Evolutionary conservation across 2,329 filamentous ascomycete species (phyloP).

Genomic region (Neopestalotiopsis sp.): DNA sequence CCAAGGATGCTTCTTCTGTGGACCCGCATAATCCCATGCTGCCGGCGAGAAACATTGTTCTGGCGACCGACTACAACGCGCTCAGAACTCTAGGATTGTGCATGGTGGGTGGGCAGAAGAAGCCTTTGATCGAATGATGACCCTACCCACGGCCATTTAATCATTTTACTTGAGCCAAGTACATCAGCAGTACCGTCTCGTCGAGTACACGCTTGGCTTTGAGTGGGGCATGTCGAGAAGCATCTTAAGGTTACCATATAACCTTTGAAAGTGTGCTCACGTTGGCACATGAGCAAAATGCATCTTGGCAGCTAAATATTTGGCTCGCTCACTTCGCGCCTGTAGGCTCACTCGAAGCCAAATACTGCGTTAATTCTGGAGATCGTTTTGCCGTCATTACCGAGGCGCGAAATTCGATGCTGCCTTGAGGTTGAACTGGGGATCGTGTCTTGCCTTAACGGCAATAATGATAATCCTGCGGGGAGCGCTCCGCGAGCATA

Average conservation of each 20-base stretch:
- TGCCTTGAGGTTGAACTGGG: background rate
- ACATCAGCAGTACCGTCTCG: background rate
- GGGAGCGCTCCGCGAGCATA: background rate
- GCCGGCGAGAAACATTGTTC: constrained; percentile 83
- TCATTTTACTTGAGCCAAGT: background rate
- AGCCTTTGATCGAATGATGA: constrained; percentile 67
- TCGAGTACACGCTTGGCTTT: background rate
- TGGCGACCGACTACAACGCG: constrained; percentile 74
- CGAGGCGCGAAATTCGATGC: background rate
- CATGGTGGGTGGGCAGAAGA: constrained; percentile 68
- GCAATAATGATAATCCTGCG: background rate
- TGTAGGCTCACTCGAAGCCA: background rate
- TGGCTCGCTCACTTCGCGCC: background rate
- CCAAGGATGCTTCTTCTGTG: constrained; percentile 87
- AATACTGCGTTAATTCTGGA: background rate
- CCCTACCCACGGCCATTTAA: background rate
- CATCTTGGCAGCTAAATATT: background rate
- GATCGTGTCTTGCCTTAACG: background rate
- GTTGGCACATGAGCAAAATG: too few relatives aligned
- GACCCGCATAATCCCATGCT: constrained; percentile 91
- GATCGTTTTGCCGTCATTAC: background rate
- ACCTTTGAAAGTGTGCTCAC: background rate
- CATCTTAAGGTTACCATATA: background rate
- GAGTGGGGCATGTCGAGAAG: background rate
- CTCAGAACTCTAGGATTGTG: constrained; percentile 68